Evolutionary conservation across 352 stramenopile genomes (phyloP).

Genomic region (Blastocystis sp.): DNA sequence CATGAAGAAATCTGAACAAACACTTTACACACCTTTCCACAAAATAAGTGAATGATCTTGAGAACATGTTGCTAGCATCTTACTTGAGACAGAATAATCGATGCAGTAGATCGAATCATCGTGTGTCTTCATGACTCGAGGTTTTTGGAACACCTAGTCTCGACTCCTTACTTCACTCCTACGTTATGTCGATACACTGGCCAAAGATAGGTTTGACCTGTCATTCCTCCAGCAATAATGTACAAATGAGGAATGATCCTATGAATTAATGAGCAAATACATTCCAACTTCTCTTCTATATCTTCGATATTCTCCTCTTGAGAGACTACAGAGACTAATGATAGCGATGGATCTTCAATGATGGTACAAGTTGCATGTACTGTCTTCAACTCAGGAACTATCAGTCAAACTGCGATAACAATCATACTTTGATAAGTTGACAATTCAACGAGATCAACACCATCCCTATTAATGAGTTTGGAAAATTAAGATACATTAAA

Average conservation of each 20-base stretch:
- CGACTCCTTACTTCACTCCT: not conserved
- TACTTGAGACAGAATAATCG: conserved; percentile 8
- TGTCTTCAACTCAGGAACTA: conserved; percentile 44
- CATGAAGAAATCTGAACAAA: conserved; percentile 47
- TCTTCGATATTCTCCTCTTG: not conserved
- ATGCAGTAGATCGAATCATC: conserved; percentile 6
- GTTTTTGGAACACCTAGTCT: conserved; percentile 1
- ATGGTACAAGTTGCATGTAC: not conserved
- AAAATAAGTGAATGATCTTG: conserved; percentile 37
- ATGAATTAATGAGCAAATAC: not conserved
- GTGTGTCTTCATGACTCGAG: not conserved
- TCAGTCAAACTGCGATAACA: not conserved
- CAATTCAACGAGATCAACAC: not conserved
- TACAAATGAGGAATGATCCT: conserved; percentile 35
- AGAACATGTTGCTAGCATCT: conserved; percentile 32
- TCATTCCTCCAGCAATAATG: conserved; percentile 5
- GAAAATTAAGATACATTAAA: not conserved
- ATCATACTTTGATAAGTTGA: conserved; percentile 27
- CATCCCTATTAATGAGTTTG: not conserved
- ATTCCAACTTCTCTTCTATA: conserved; percentile 24
- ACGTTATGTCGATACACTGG: conserved; percentile 8
- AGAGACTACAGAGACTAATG: not conserved
- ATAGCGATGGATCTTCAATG: not conserved
- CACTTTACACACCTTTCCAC: conserved; percentile 34
- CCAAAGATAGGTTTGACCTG: conserved; percentile 10